Evolutionary conservation across 2,329 filamentous ascomycete species (phyloP).

Genomic region (Bipolaris cookei): DNA sequence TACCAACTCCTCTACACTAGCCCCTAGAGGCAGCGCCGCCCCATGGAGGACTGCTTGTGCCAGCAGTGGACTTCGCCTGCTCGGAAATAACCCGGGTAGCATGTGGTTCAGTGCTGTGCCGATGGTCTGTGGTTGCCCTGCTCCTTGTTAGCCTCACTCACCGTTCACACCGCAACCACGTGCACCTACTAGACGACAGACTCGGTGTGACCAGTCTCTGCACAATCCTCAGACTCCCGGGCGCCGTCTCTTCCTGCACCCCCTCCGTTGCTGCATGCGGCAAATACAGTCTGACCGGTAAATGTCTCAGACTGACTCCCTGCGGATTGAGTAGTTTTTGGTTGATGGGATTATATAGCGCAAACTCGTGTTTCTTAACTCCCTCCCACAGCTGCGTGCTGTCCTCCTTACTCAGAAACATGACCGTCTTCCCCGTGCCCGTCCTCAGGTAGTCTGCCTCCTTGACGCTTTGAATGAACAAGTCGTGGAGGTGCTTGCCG

Average conservation of each 20-base stretch:
- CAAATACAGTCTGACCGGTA: conserved; percentile 90
- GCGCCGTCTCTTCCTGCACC: conserved; percentile 30
- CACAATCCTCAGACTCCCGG: conserved; percentile 60
- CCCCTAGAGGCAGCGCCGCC: conserved; percentile 77
- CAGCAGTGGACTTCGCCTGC: conserved; percentile 79
- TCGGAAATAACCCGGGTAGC: conserved; percentile 85
- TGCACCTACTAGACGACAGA: conserved; percentile 46
- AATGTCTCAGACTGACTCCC: conserved; percentile 72
- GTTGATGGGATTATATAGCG: conserved; percentile 75
- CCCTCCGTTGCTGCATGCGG: conserved; percentile 53
- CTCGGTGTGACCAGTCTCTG: conserved; percentile 73
- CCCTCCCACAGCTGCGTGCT: conserved; percentile 83
- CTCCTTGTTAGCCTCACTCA: conserved; percentile 18
- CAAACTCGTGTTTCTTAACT: conserved; percentile 77
- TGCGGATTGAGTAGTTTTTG: conserved; percentile 75
- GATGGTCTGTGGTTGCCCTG: conserved; percentile 68
- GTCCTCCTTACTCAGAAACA: conserved; percentile 84
- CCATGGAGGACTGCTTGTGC: conserved; percentile 88
- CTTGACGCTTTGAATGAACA: conserved; percentile 73
- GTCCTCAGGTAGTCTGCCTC: conserved; percentile 88
- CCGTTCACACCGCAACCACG: conserved; percentile 1
- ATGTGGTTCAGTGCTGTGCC: conserved; percentile 77
- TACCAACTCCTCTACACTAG: conserved; percentile 82
- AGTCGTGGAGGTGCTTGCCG: conserved; percentile 65
- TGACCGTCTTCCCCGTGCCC: conserved; percentile 86